phyloP scores from a whole-genome alignment of 2,329 filamentous ascomycete genomes.

The Stagonosporopsis cucurbitacearum region DNA sequence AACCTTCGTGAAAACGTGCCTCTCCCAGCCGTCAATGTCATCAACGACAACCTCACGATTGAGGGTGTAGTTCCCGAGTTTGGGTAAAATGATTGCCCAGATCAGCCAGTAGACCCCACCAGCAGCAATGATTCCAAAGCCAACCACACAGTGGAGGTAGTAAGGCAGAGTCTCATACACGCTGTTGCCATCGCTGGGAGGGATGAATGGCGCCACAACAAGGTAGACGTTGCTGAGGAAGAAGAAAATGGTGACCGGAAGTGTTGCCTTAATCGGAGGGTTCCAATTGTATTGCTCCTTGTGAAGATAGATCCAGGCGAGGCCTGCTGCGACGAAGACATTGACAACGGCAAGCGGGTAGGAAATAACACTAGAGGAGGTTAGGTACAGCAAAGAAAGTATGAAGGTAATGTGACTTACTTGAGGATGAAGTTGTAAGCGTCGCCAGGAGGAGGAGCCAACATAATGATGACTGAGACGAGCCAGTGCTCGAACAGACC shows the following conservation, averaged over 20 bases:
- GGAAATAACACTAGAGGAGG: slow-evolving; percentile 61
- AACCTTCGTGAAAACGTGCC: slow-evolving; percentile 45
- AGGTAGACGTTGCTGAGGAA: slow-evolving; percentile 61
- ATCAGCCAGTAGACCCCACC: slow-evolving; percentile 60
- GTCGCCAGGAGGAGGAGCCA: slow-evolving; percentile 71
- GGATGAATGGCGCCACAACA: slow-evolving; percentile 59
- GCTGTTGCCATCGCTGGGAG: slow-evolving; percentile 55
- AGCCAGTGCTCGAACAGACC: slow-evolving; percentile 70
- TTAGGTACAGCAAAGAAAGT: slow-evolving; percentile 9
- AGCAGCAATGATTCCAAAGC: slow-evolving; percentile 56
- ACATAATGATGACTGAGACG: slow-evolving; percentile 69
- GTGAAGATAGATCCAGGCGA: slow-evolving; percentile 56
- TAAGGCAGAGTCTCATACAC: slow-evolving; percentile 62
- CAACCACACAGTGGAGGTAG: slow-evolving; percentile 61
- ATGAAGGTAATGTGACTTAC: slow-evolving; percentile 43
- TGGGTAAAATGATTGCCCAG: slow-evolving; percentile 59
- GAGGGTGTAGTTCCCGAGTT: slow-evolving; percentile 49
- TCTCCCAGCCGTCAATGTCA: slow-evolving; percentile 49
- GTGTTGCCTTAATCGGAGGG: slow-evolving; percentile 57
- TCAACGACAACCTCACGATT: slow-evolving; percentile 44
- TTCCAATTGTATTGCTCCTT: slow-evolving; percentile 54
- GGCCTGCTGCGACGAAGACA: slow-evolving; percentile 57
- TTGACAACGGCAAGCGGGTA: slow-evolving; percentile 68
- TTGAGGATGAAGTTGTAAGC: slow-evolving; percentile 66
- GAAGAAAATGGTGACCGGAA: slow-evolving; percentile 61